Evolutionary conservation across 2,329 filamentous ascomycete genomes (phyloP), one percentile per base, ranked within the genome.

Genomic region (Rutstroemia sp.): DNA sequence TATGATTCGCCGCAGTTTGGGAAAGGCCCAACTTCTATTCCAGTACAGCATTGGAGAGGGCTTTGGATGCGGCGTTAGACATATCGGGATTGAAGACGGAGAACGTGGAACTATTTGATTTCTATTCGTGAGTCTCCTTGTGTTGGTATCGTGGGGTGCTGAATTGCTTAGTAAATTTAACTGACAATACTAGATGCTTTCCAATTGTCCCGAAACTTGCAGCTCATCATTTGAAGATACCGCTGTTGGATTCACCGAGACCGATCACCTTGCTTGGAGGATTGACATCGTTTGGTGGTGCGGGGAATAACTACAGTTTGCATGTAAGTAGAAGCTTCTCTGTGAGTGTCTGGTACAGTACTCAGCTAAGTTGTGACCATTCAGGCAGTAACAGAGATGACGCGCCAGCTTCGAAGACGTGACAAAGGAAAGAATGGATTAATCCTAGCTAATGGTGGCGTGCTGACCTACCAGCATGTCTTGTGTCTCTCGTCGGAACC

Each of bases 281-380:
- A 0, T 64, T 88, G 53, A 87, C 85, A 4, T 85, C 79, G 0
- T 88, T 88, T 58, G 85, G 85, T 0, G 85, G 85, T 0, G 85
- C 85, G 5, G 85, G 85, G 0, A 88, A 88, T 60, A 87, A 87
- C 54, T 88, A 88, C 58, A 85, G 81, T 0, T 82, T 87, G 77
- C 84, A 88, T 71, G 82, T 79, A 68, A 65, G 72, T 34, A 18
- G 5, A 27, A 69, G 23, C 23, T 23, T 23, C 23, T 5, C 23
- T 23, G 23, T 23, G 23, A 23, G 23, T 23, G 23, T 23, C 23
- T 4, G 23, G 23, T 23, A 23, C 23, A 23, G 23, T 34, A 10
- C 10, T 14, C 38, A 1, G 2, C 4, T 47, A 41, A 19, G 6
- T 7, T 39, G 18, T 12, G 8, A 27, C 3, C 30, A 7, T 9